Evolutionary conservation across 768 basidiomycete species (phyloP).

Genomic region (Serendipita indica): DNA sequence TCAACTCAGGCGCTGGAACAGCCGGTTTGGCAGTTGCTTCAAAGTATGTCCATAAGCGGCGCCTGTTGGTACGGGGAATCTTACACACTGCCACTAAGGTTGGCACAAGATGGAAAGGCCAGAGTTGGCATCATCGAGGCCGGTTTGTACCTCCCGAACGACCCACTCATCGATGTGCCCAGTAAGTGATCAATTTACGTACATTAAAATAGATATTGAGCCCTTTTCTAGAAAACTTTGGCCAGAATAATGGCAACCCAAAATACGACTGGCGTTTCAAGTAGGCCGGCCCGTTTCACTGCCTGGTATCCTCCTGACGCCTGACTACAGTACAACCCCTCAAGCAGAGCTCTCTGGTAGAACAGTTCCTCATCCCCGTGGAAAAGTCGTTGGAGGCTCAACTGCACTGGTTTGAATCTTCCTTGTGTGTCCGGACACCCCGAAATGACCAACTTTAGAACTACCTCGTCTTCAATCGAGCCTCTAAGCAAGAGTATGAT

Average conservation of each 20-base stretch:
- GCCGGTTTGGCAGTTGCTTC: slow-evolving; percentile 16
- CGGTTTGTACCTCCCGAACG: slow-evolving; percentile 14
- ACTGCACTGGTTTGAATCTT: no score
- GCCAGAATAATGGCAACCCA: slow-evolving; percentile 14
- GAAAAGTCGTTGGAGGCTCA: slow-evolving; percentile 18
- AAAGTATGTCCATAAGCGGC: slow-evolving; percentile 13
- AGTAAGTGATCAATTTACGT: slow-evolving; percentile 12
- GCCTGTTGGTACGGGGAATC: not conserved
- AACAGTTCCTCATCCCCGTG: slow-evolving; percentile 15
- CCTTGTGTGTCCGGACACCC: no score
- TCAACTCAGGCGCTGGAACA: slow-evolving; percentile 15
- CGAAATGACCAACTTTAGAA: no score
- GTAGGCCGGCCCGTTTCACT: slow-evolving; percentile 4
- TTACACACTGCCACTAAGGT: not conserved
- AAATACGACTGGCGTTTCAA: slow-evolving; percentile 16
- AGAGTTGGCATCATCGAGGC: slow-evolving; percentile 19
- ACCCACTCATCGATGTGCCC: slow-evolving; percentile 17
- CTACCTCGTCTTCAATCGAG: slow-evolving; percentile 17
- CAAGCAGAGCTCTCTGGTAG: slow-evolving; percentile 12
- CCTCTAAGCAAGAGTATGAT: slow-evolving; percentile 18
- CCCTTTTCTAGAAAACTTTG: slow-evolving; percentile 11
- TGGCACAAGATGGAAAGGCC: not conserved
- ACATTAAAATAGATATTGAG: slow-evolving; percentile 3
- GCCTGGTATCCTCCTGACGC: not conserved
- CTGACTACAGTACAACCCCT: not conserved